These are phyloP conservation scores for Telfairia occidentalis DNA, from an alignment of 331 rosid species.

Conservation along the genomic window DNA sequence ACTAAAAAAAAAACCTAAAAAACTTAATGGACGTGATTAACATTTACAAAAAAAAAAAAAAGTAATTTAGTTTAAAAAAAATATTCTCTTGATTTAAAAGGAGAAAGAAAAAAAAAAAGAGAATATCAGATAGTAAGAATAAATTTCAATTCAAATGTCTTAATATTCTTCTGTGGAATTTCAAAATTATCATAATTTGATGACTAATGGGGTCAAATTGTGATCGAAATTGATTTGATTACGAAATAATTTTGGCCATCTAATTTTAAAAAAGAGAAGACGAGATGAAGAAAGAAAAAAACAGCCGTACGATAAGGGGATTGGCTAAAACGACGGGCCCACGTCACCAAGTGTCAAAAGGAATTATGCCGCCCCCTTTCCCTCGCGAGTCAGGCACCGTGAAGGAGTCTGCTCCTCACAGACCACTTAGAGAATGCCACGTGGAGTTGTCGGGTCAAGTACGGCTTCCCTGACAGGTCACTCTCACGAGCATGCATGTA, in stretches of 20 bases:
- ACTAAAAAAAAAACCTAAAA: too few relatives aligned
- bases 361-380: slow-evolving; percentile 20
- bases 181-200: background rate
- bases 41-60: too few relatives aligned
- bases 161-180: background rate
- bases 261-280: background rate
- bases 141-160: background rate
- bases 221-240: background rate
- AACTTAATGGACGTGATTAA: too few relatives aligned
- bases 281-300: background rate
- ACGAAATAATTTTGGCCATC: background rate
- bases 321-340: background rate
- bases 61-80: too few relatives aligned
- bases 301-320: background rate
- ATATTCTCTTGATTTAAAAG: too few relatives aligned
- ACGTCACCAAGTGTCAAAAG: slow-evolving; percentile 18
- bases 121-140: background rate
- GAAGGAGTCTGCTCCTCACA: slow-evolving; percentile 13
- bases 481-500: slow-evolving; percentile 23
- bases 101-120: too few relatives aligned
- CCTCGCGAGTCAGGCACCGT: slow-evolving; percentile 19
- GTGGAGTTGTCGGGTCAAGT: slow-evolving; percentile 14
- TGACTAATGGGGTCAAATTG: background rate
- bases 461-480: slow-evolving; percentile 17
- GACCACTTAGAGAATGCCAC: slow-evolving; percentile 10